Base-by-base conservation (phyloP, 1,139 yeast species). In the Diutina mesorugosa region DNA sequence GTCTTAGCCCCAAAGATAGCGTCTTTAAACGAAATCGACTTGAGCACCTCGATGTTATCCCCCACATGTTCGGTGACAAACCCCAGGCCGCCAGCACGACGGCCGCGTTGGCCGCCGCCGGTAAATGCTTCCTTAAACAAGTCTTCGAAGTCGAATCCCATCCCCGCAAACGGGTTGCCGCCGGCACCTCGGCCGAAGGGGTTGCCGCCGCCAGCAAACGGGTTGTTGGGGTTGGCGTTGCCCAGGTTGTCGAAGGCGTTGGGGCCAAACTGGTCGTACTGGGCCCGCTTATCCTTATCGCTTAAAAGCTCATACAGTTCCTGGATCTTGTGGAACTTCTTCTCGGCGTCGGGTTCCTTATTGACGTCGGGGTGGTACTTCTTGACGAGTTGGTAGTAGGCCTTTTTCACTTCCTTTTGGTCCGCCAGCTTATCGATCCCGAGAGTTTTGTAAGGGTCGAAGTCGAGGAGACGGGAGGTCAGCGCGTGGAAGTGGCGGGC, bases 321-420 rank as follows among this genome's bases (percentile, higher is more conserved):
- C 68, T 93, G 98, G 62, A 93, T 81, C 65, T 89, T 90, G 67
- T 93, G 98, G 72, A 93, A 93, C 68, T 83, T 84, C 65, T 84
- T 82, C 64, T 91, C 96, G 0, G 98, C 95, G 38, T 81, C 95
- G 47, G 83, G 80, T 62, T 88, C 97, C 70, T 93, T 93, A 71
- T 93, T 93, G 56, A 93, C 89, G 73, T 93, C 99, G 0, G 99
- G 99, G 70, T 93, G 99, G 70, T 77, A 89, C 69, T 93, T 83
- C 69, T 95, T 95, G 28, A 97, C 99, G 61, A 93, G 75, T 65
- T 90, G 87, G 68, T 90, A 90, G 72, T 93, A 93, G 6, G 97
- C 95, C 71, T 90, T 90, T 70, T 93, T 93, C 71, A 93, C 91
- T 45, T 90, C 95, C 45, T 87, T 79, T n/a, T 85, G 76, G 28